Conservation (phyloP, 176 grass and related monocot genomes). For the Areca catechu region DNA sequence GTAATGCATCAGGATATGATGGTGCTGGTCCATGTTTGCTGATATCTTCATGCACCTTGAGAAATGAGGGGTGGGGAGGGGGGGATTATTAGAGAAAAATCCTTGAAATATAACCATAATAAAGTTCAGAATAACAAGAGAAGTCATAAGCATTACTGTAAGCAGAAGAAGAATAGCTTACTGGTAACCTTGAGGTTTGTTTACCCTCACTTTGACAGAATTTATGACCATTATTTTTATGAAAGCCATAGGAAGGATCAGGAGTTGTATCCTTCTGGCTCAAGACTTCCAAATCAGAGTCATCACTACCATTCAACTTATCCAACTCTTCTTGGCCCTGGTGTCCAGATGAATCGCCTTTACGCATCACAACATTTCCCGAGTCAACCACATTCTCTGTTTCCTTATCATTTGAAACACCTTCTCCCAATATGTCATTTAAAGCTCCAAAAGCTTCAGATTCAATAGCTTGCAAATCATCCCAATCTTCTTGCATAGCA, state of each 20-base stretch:
- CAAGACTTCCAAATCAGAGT: conserved; percentile 47
- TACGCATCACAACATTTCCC: conserved; percentile 9
- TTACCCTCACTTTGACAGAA: conserved; percentile 17
- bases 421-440: conserved; percentile 53
- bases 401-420: conserved; percentile 16
- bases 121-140: not conserved
- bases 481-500: conserved; percentile 61
- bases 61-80: conserved; percentile 11
- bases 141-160: too few relatives aligned
- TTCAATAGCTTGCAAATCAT: conserved; percentile 68
- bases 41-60: conserved; percentile 30
- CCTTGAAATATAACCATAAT: not conserved
- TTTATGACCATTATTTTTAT: conserved; percentile 19
- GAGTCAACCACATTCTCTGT: conserved; percentile 7
- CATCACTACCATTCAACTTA: conserved; percentile 1
- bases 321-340: not conserved
- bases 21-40: conserved; percentile 21
- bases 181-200: conserved; percentile 25
- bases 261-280: not conserved
- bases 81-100: not conserved
- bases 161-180: conserved; percentile 20
- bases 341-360: not conserved
- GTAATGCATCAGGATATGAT: conserved; percentile 19
- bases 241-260: conserved; percentile 1
- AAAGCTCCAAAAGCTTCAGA: conserved; percentile 71